phyloP scores from a whole-genome alignment of 2,329 filamentous ascomycete species.

The Cryphonectria radicalis region DNA sequence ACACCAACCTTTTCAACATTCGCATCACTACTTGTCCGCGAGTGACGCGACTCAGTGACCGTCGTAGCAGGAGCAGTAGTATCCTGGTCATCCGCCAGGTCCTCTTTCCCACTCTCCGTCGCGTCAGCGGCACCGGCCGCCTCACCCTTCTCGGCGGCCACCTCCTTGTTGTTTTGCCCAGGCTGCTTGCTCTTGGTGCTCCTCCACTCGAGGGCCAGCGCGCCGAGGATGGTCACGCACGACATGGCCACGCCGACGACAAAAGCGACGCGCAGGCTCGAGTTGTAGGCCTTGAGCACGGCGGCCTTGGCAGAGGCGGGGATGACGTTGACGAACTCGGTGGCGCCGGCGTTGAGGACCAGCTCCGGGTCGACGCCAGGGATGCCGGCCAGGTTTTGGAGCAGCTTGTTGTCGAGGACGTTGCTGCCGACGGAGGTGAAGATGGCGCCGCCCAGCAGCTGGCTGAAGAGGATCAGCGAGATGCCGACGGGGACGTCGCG shows the following conservation, averaged over 20 bases:
- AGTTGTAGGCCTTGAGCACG: constrained; percentile 60
- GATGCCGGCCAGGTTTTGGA: constrained; percentile 39
- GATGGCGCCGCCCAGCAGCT: constrained; percentile 51
- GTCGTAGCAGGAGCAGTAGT: not conserved
- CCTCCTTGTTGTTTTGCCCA: constrained; percentile 26
- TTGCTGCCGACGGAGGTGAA: constrained; percentile 52
- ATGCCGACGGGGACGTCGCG: constrained; percentile 48
- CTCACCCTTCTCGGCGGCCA: constrained; percentile 10
- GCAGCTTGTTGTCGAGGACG: constrained; percentile 47
- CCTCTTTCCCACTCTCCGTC: not conserved
- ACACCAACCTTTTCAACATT: not conserved
- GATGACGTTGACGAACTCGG: constrained; percentile 31
- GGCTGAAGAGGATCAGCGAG: constrained; percentile 50
- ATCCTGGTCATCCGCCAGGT: not conserved
- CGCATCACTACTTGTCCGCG: not conserved
- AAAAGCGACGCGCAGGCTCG: constrained; percentile 61
- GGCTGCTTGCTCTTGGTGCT: constrained; percentile 43
- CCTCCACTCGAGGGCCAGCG: constrained; percentile 63
- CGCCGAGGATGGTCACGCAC: constrained; percentile 57
- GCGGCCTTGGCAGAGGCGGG: constrained; percentile 30
- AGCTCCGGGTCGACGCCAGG: constrained; percentile 33
- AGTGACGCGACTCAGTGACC: not conserved
- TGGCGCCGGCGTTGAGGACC: constrained; percentile 32
- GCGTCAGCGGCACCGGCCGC: not conserved
- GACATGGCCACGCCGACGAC: constrained; percentile 62